These are phyloP conservation scores for Kokia cookei DNA, from an alignment of 441 rosid genomes.

Conservation along the genomic window DNA sequence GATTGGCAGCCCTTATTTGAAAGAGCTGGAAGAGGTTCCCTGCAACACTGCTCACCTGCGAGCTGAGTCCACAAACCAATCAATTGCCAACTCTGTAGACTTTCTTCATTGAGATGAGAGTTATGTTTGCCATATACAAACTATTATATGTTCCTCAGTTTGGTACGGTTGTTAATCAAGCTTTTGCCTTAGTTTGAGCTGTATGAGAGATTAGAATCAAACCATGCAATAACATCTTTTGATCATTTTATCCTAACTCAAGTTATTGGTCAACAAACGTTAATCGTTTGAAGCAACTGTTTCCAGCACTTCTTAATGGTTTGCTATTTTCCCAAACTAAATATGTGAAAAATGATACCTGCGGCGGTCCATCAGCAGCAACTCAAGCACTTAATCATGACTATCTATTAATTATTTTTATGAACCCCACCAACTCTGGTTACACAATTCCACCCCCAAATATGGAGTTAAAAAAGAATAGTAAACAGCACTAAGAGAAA, in stretches of 20 bases:
- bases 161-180: constrained; percentile 12
- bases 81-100: constrained; percentile 36
- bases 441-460: constrained; percentile 13
- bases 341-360: constrained; percentile 12
- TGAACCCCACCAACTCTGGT: constrained; percentile 18
- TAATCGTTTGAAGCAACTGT: constrained; percentile 1
- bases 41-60: constrained; percentile 40
- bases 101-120: constrained; percentile 25
- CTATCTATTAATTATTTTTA: constrained; percentile 19
- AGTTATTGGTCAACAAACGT: background rate
- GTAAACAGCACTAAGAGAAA: background rate
- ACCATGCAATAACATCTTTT: constrained; percentile 23
- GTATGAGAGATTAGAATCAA: constrained; percentile 15
- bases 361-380: constrained; percentile 18
- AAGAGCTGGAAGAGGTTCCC: constrained; percentile 41
- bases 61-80: constrained; percentile 40
- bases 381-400: constrained; percentile 19
- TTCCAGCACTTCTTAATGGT: constrained; percentile 17
- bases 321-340: constrained; percentile 7
- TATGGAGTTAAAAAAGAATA: background rate
- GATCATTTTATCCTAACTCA: constrained; percentile 4
- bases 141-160: constrained; percentile 6
- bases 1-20: constrained; percentile 40
- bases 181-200: constrained; percentile 8
- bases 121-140: constrained; percentile 4